phyloP scores from a whole-genome alignment of 2,329 filamentous ascomycete species.

The Talaromyces sp. region DNA sequence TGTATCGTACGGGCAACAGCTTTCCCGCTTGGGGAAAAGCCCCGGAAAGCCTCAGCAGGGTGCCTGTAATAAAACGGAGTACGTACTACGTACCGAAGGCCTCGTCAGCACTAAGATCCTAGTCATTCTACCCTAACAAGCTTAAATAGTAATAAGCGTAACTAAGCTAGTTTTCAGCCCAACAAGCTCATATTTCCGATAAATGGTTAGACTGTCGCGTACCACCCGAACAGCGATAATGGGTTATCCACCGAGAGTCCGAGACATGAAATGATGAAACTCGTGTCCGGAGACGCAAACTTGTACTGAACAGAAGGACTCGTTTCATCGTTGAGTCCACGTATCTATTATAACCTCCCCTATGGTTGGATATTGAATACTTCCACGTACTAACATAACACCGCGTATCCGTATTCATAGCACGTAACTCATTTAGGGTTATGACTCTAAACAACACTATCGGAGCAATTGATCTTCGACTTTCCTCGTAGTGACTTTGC shows the following conservation, averaged over 20 bases:
- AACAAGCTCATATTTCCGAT: neutral
- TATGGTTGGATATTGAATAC: neutral
- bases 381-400: neutral
- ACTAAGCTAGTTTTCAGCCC: neutral
- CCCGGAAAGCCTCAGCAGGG: neutral
- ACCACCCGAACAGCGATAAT: neutral
- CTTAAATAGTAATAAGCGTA: neutral
- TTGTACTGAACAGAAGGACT: neutral
- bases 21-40: conserved; percentile 12
- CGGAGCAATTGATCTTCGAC: neutral
- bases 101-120: neutral
- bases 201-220: neutral
- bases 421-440: neutral
- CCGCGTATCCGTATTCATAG: neutral
- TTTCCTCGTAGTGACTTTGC: neutral
- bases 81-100: neutral
- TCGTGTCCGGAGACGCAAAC: neutral
- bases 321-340: neutral
- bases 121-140: neutral
- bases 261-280: neutral
- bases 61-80: neutral
- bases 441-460: neutral
- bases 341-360: neutral
- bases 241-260: neutral
- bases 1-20: neutral